Evolutionary conservation across 2,329 filamentous ascomycete genomes (phyloP).

Genomic region (Neonectria ditissima): DNA sequence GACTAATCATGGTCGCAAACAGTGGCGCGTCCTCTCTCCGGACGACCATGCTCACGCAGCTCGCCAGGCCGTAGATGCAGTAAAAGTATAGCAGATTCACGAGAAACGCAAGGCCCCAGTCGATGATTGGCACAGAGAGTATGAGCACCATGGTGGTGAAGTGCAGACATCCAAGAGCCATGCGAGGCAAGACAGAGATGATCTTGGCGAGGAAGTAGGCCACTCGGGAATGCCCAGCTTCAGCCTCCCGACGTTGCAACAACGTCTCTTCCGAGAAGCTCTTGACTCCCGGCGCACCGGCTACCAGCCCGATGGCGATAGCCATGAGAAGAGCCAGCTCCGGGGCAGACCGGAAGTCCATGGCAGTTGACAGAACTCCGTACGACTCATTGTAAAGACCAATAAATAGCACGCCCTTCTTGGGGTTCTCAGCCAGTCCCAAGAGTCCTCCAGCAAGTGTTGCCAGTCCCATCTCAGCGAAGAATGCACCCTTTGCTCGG

Average conservation of each 20-base stretch:
- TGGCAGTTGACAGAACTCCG: conserved; percentile 61
- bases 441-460: conserved; percentile 65
- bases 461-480: conserved; percentile 66
- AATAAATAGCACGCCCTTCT: conserved; percentile 64
- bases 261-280: conserved; percentile 59
- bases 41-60: conserved; percentile 64
- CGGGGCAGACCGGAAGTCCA: conserved; percentile 62
- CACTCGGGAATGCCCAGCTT: conserved; percentile 65
- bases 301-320: conserved; percentile 67
- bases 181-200: conserved; percentile 62
- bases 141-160: conserved; percentile 65
- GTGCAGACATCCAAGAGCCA: conserved; percentile 64
- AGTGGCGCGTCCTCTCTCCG: conserved; percentile 68
- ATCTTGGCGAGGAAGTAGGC: conserved; percentile 70
- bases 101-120: conserved; percentile 61
- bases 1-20: conserved; percentile 64
- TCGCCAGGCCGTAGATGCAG: conserved; percentile 68
- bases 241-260: conserved; percentile 66
- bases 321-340: conserved; percentile 64
- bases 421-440: conserved; percentile 63
- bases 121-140: conserved; percentile 62
- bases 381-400: conserved; percentile 65
- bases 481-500: conserved; percentile 62
- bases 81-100: conserved; percentile 68
- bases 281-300: conserved; percentile 63